Base-by-base conservation (phyloP, 768 basidiomycete genomes). In the Naematelia encephala region DNA sequence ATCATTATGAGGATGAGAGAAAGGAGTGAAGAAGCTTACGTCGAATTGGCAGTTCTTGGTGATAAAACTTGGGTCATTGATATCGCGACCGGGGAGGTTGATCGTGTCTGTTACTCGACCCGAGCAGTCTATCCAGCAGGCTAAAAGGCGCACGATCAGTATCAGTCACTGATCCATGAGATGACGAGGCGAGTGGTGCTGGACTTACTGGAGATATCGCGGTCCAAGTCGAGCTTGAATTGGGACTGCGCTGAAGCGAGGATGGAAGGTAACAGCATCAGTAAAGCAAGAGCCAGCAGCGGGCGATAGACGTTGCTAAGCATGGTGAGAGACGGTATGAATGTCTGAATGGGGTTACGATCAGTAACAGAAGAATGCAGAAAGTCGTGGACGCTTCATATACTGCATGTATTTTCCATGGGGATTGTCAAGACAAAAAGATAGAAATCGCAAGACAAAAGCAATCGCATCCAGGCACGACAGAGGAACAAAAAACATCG, bases 101-200 rank as follows among this genome's bases (percentile, higher is more conserved):
- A 50, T 54, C 43, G 57, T 30, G 29, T 39, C 34, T 19, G 19
- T 21, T 13, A 55, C 54, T 25, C 49, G 39, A 4, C 4, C 45
- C 19, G 62, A 58, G 26, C 65, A 66, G 43, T 62, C 22, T n/a
- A 54, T 4, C 55, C 55, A 66, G 56, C 65, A 66, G 30, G 34
- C 61, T 63, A 42, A 3, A 14, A 8, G 27, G 8, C 5, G 5
- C 30, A 28, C 27, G n/a, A 51, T 19, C 50, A 27, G 14, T 51
- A 2, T 5, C 1, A 49, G 34, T 8, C 34, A 39, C 34, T 8
- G 16, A 39, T 8, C 34, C n/a, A n/a, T n/a, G n/a, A n/a, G n/a
- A n/a, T n/a, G n/a, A n/a, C n/a, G n/a, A n/a, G n/a, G n/a, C n/a
- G n/a, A n/a, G n/a, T n/a, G n/a, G n/a, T n/a, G n/a, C n/a, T n/a